Conservation (phyloP, 129 eudicot species). For the Cynara cardunculus region DNA sequence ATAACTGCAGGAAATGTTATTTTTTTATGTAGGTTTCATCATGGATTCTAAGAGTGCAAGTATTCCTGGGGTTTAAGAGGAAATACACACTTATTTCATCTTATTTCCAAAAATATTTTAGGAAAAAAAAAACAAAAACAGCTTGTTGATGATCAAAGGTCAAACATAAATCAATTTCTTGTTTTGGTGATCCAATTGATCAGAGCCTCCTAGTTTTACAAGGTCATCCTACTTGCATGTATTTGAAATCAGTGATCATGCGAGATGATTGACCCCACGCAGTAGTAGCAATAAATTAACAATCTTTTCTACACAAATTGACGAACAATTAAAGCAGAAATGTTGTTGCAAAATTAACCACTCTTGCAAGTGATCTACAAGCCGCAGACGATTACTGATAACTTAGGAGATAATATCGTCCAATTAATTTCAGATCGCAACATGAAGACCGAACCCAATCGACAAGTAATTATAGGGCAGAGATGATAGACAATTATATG, state of each 20-base stretch:
- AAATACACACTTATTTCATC: not conserved
- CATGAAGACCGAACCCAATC: not conserved
- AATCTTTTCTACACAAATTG: not conserved
- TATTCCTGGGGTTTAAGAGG: not conserved
- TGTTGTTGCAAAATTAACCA: not conserved
- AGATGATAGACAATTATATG: not conserved
- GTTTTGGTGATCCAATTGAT: not conserved
- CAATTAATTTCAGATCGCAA: not conserved
- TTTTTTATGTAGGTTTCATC: not conserved
- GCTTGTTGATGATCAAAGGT: not conserved
- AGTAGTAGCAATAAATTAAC: not conserved
- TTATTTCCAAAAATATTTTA: not conserved
- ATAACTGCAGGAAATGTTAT: not conserved
- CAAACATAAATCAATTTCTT: not conserved
- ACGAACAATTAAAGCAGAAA: not conserved
- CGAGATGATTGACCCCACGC: not conserved
- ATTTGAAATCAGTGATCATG: not conserved
- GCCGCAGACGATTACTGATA: not conserved
- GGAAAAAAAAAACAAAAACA: not conserved
- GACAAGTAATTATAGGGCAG: not conserved
- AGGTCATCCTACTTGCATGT: not conserved
- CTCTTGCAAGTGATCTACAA: not conserved
- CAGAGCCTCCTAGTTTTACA: not conserved
- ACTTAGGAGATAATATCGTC: not conserved
- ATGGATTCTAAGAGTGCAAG: not conserved